A percentile compares a stretch with the other conserved stretches of the same genome.
phyloP scores from a whole-genome alignment of 768 basidiomycete genomes.

The Xerocomellus amylosporus region DNA sequence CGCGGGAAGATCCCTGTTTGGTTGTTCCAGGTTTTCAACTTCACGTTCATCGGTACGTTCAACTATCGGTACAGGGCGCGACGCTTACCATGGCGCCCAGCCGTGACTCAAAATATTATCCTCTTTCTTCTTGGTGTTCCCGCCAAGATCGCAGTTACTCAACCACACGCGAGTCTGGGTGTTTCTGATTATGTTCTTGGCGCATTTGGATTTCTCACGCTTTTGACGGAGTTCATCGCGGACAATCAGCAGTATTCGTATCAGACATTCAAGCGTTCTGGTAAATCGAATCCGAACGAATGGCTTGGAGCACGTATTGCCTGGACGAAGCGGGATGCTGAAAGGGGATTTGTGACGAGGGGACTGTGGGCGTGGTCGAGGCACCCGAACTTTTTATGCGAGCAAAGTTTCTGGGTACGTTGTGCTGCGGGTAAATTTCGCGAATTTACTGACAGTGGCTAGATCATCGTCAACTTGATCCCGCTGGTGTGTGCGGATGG shows the following conservation, averaged over 20 bases:
- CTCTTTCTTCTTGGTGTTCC: slow-evolving; percentile 71
- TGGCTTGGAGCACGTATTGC: slow-evolving; percentile 66
- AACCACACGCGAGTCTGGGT: slow-evolving; percentile 52
- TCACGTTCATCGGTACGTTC: slow-evolving; percentile 62
- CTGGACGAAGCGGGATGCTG: slow-evolving; percentile 64
- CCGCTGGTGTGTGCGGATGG: slow-evolving; percentile 50
- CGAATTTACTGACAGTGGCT: slow-evolving; percentile 4
- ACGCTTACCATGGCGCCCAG: slow-evolving; percentile 31
- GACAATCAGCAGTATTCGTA: slow-evolving; percentile 92
- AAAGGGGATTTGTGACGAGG: slow-evolving; percentile 79
- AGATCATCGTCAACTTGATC: slow-evolving; percentile 70
- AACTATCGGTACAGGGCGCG: background rate
- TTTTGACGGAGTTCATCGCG: slow-evolving; percentile 74
- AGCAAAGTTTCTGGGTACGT: slow-evolving; percentile 83
- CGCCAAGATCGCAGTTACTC: slow-evolving; percentile 49
- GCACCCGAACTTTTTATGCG: slow-evolving; percentile 92
- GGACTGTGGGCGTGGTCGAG: slow-evolving; percentile 86
- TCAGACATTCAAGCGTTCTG: slow-evolving; percentile 69
- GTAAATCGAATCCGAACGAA: slow-evolving; percentile 39
- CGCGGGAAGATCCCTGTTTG: slow-evolving; percentile 53
- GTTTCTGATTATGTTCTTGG: slow-evolving; percentile 64
- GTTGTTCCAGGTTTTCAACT: slow-evolving; percentile 61
- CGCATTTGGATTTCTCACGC: slow-evolving; percentile 50
- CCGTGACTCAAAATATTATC: slow-evolving; percentile 76
- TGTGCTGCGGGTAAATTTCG: background rate